phyloP scores from a whole-genome alignment of 2,329 filamentous ascomycete species.

The Ascochyta viciae-villosae region DNA sequence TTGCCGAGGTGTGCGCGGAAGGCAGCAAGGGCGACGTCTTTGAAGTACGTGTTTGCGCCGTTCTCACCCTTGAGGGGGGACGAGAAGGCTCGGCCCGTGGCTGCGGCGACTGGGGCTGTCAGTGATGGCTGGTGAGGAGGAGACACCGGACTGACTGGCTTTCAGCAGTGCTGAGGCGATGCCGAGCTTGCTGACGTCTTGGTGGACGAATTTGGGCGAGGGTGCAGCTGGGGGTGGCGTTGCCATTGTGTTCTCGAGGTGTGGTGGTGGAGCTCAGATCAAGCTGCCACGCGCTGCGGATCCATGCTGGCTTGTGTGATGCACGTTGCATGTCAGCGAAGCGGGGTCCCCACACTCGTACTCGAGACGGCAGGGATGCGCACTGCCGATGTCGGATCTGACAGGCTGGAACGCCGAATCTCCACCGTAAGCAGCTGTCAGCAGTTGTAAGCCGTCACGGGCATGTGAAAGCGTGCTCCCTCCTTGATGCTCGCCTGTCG shows the following conservation, averaged over 20 bases:
- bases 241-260: no score
- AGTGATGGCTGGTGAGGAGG: background rate
- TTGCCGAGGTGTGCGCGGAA: slow-evolving; percentile 42
- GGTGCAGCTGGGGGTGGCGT: background rate
- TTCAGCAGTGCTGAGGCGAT: slow-evolving; percentile 41
- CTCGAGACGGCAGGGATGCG: no score
- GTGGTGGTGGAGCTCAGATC: background rate
- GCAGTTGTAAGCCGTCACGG: no score
- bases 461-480: no score
- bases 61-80: slow-evolving; percentile 49
- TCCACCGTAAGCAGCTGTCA: no score
- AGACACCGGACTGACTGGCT: slow-evolving; percentile 31
- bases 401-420: no score
- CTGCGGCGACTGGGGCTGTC: slow-evolving; percentile 36
- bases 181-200: slow-evolving; percentile 42
- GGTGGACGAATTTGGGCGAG: slow-evolving; percentile 17
- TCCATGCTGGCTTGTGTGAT: slow-evolving; percentile 6
- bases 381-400: no score
- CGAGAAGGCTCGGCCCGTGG: slow-evolving; percentile 41
- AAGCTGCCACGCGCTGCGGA: background rate
- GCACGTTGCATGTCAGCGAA: slow-evolving; percentile 9
- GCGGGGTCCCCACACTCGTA: slow-evolving; percentile 13
- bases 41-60: slow-evolving; percentile 45
- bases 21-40: slow-evolving; percentile 44
- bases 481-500: no score